Conservation (phyloP, 2,329 filamentous ascomycete species). For the Phoma sp. region DNA sequence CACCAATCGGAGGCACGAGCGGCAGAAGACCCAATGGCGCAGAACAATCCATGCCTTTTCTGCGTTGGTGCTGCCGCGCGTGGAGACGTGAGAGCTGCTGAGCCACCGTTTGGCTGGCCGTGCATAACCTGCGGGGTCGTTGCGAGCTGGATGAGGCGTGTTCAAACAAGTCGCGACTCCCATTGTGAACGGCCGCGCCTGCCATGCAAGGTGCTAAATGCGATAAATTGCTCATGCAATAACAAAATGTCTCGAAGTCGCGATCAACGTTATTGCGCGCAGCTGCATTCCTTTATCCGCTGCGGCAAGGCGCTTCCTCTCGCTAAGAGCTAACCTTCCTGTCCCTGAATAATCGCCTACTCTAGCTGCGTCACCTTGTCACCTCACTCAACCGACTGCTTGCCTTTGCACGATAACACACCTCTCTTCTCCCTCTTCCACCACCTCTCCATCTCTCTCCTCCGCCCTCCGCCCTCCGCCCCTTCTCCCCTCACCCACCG, state of each 20-base stretch:
- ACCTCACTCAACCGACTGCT: slow-evolving; percentile 29
- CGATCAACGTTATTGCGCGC: slow-evolving; percentile 6
- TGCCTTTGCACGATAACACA: slow-evolving; percentile 22
- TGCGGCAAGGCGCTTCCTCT: slow-evolving; percentile 38
- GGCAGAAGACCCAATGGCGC: slow-evolving; percentile 8
- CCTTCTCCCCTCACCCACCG: slow-evolving; percentile 23
- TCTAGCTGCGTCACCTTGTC: slow-evolving; percentile 25
- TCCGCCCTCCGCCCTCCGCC: slow-evolving; percentile 25
- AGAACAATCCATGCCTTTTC: slow-evolving; percentile 8
- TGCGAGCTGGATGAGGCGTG: slow-evolving; percentile 21
- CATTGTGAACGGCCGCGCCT: slow-evolving; percentile 4
- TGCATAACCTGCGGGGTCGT: slow-evolving; percentile 26
- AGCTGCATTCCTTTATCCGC: slow-evolving; percentile 29
- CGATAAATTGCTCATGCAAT: background rate
- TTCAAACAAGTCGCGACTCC: slow-evolving; percentile 18
- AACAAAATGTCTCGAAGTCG: background rate
- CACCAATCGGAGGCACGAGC: slow-evolving; percentile 15
- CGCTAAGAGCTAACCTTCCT: slow-evolving; percentile 39
- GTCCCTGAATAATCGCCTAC: slow-evolving; percentile 32
- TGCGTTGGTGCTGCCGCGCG: slow-evolving; percentile 13
- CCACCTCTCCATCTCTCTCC: slow-evolving; percentile 24
- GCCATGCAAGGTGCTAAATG: slow-evolving; percentile 15
- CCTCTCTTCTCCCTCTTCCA: slow-evolving; percentile 28
- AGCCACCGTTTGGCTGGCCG: slow-evolving; percentile 24
- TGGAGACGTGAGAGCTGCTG: slow-evolving; percentile 11